Base-by-base conservation (phyloP, 2,329 filamentous ascomycete species). In the Xylariaceae sp. region DNA sequence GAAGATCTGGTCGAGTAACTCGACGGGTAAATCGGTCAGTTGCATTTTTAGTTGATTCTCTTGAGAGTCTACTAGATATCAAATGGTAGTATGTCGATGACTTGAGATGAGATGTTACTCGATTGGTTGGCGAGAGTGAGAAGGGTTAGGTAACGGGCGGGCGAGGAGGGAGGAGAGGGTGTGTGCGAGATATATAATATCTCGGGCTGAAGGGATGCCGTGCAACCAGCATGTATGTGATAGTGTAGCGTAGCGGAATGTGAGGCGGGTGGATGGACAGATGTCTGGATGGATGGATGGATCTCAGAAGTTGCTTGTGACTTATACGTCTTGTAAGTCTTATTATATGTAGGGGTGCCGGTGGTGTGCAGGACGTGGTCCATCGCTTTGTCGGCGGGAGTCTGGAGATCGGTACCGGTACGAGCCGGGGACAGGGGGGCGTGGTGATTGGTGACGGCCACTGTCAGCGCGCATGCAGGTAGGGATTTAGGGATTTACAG, bases 1-100 rank as follows among this genome's bases (percentile, higher is more conserved):
- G 55, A 65, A 65, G 49, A 65, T 65, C 39, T 63, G 63, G 7
- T 65, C 63, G 53, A 65, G 58, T n/a, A 65, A 37, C 56, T 65
- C 63, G n/a, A 65, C 47, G 15, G 63, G 63, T 8, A 65, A 61
- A 53, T 65, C 61, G 55, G 63, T 59, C 47, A 65, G 37, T 49
- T 61, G 56, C 57, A 63, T 63, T 8, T 34, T 41, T 53, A 8
- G 17, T 13, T 4, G 6, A n/a, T 1, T n/a, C 2, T 17, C 11
- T 41, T 5, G 34, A 50, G 37, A 30, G 37, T 60, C 45, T 58
- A 53, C 39, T 15, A 6, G 9, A 1, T 57, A 11, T 47, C 41
- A 5, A 53, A 15, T 57, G 34, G 13, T 44, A 51, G 11, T 9
- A 45, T 4, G 49, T 34, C 2, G 49, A 11, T 52, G 6, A 17